These are phyloP conservation scores for Candida dubliniensis DNA, from an alignment of 1,139 yeast species.

Conservation along the genomic window DNA sequence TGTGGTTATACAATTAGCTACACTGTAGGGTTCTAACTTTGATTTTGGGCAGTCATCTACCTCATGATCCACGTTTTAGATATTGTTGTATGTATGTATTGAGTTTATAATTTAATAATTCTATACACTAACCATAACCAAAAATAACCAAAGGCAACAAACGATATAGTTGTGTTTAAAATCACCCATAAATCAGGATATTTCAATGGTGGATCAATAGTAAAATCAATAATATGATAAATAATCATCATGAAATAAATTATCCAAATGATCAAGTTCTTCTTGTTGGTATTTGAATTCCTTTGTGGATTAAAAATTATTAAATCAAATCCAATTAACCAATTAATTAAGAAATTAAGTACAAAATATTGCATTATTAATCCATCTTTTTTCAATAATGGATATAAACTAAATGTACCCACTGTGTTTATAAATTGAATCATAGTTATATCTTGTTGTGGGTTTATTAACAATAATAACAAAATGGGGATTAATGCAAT, in stretches of 20 bases:
- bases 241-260: conserved; percentile 58
- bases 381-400: conserved; percentile 76
- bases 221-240: conserved; percentile 57
- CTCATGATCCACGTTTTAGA: too few relatives aligned
- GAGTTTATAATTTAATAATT: conserved; percentile 20
- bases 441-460: conserved; percentile 56
- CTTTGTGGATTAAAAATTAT: conserved; percentile 8
- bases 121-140: conserved; percentile 76
- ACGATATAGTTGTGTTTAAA: conserved; percentile 69
- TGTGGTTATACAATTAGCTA: too few relatives aligned
- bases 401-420: conserved; percentile 84
- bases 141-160: conserved; percentile 70
- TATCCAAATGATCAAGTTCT: conserved; percentile 47
- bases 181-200: conserved; percentile 89
- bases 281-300: too few relatives aligned
- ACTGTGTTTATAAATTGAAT: conserved; percentile 87
- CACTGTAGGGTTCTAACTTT: too few relatives aligned
- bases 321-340: conserved; percentile 61
- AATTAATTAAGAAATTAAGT: conserved; percentile 65
- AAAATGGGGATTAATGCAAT: conserved; percentile 87
- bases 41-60: too few relatives aligned
- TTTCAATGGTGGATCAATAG: conserved; percentile 50
- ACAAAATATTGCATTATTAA: conserved; percentile 70
- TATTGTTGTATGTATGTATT: too few relatives aligned
- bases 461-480: conserved; percentile 59